Conservation (phyloP, 2,329 filamentous ascomycete genomes). For the Trichoderma citrinoviride region DNA sequence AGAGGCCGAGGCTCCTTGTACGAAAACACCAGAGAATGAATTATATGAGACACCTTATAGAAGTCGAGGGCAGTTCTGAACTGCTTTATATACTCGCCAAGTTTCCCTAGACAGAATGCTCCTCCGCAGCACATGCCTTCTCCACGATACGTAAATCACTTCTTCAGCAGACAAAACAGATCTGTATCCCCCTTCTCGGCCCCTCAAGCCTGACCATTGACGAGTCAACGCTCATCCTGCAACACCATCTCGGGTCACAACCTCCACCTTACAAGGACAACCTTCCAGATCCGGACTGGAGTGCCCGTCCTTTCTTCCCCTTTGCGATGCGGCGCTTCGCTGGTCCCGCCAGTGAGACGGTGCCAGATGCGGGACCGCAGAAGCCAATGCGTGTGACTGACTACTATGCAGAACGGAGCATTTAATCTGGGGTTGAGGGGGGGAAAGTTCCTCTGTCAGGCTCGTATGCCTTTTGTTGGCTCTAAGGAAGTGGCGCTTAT, state of each 20-base stretch:
- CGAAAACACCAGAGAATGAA: neutral
- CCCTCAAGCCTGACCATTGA: neutral
- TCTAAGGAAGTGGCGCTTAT: neutral
- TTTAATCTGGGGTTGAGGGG: conserved; percentile 1
- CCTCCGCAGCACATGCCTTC: neutral
- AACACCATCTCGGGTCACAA: neutral
- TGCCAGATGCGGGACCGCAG: neutral
- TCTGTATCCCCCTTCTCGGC: neutral
- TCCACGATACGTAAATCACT: neutral
- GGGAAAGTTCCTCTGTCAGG: neutral
- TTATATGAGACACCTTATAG: too few species aligned
- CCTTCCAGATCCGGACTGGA: conserved; percentile 18
- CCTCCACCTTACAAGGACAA: conserved; percentile 12
- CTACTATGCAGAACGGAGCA: neutral
- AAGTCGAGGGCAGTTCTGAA: too few species aligned
- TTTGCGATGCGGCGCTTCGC: conserved; percentile 8
- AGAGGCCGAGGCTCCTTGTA: neutral
- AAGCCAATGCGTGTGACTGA: conserved; percentile 2
- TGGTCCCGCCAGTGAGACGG: conserved; percentile 11
- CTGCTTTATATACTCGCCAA: neutral
- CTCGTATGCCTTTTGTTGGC: neutral
- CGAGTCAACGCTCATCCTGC: neutral
- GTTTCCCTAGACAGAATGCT: neutral
- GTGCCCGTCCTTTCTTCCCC: neutral
- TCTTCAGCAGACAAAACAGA: neutral